Base-by-base conservation (phyloP, 805 yeast species). In the Lachancea meyersii region DNA sequence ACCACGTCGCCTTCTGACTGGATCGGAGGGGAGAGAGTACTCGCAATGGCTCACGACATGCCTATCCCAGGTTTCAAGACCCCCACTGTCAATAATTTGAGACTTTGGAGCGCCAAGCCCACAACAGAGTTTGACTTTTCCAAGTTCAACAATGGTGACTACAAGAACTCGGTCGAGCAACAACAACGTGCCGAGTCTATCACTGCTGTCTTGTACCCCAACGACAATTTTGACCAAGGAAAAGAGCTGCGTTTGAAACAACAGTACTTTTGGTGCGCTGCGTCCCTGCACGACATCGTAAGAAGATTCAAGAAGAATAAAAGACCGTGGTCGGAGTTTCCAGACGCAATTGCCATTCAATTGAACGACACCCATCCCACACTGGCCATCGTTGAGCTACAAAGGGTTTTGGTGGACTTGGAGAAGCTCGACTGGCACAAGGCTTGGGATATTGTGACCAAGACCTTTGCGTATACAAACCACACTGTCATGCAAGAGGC, bases 401-500 rank as follows among this genome's bases (percentile, higher is more conserved):
- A 85, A 69, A 76, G 97, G 67, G 75, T 89, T 41, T 69, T 88
- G 45, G 82, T 88, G 47, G 97, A 88, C 64, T 68, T 82, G 53
- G 96, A 89, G 68, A 80, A 80, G 41, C 70, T 88, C 45, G 75
- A 69, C 19, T 89, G 95, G 96, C 80, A 76, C 53, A 73, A 71
- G 36, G 96, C 96, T 30, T 89, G 96, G 96, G 67, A 67, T 20
- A 81, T 89, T 60, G 95, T 86, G 40, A 78, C 82, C 21, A 63
- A 65, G 41, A 86, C 93, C 3, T 86, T 88, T 63, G 93, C 93
- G 45, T 89, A 89, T 72, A 88, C 97, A 5, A 88, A 88, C 65
- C 97, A 88, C 64, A 88, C 97, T 1, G 97, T 88, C 35, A 82
- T 88, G 86, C 81, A 81, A 48, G 97, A 88, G 71, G 97, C 96